Evolutionary conservation across 176 grass and related monocot genomes (phyloP), one percentile per base, ranked within the genome.

Genomic region (Oryza rufipogon): DNA sequence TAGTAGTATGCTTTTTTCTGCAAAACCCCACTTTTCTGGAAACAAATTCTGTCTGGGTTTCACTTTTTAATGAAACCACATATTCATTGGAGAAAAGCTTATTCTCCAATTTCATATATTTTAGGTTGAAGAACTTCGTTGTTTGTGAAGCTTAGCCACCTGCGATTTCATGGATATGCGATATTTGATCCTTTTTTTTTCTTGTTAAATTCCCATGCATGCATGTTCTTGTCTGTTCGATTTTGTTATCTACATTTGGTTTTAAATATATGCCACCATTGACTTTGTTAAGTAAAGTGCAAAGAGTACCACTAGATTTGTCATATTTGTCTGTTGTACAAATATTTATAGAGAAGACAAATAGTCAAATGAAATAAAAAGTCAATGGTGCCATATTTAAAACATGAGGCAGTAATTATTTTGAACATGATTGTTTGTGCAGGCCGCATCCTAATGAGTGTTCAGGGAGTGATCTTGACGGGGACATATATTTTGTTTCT

Each of bases 401-500:
- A 38, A 38, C 36, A 38, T 6, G 36, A 38, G 36, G 36, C 5
- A 38, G 36, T 38, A 38, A 38, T 12, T 34, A 71, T 33, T 81
- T 81, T 68, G 16, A 68, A 42, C 49, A 61, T 70, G 36, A 63
- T 63, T 82, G 39, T 82, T 70, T 65, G 44, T 87, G 26, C 87
- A 97, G 95, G 67, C 93, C 96, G 22, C 96, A 98, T 80, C 91
- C 93, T 67, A 95, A 98, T 75, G 96, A 98, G 66, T 95, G 93
- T 89, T 98, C 96, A 32, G 96, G 96, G 73, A 98, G 96, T 86
- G 96, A 98, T 87, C 90, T 98, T 64, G 96, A 98, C 36, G 96
- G 93, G 15, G 96, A 95, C 77, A 89, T 98, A 85, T 98, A 95
- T 84, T 98, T 95, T 73, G 96, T 93, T 52, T 85, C 83, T 80